Percentiles rank a stretch among this genome's conserved stretches.
These are phyloP conservation scores for Trichothecium sympodiale DNA, from an alignment of 2,329 filamentous ascomycete species.

Conservation along the genomic window DNA sequence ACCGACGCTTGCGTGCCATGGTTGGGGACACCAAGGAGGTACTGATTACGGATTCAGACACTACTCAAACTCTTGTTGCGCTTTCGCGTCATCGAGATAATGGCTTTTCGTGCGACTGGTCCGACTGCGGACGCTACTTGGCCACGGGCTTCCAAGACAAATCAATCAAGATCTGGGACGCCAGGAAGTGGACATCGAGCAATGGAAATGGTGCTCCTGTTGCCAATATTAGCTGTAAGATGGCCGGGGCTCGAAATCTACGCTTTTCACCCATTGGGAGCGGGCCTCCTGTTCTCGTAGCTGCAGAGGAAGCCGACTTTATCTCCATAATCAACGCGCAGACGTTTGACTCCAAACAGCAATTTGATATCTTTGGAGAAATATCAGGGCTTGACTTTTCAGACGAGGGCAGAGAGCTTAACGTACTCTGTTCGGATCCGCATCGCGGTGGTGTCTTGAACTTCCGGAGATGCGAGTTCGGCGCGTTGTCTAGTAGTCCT, in stretches of 20 bases:
- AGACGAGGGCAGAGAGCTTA: constrained; percentile 56
- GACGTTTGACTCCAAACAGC: constrained; percentile 54
- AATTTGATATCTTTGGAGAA: constrained; percentile 64
- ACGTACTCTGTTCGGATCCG: constrained; percentile 55
- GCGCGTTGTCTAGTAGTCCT: constrained; percentile 4
- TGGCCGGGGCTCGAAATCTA: constrained; percentile 58
- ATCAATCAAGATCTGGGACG: constrained; percentile 65
- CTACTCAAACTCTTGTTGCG: constrained; percentile 43
- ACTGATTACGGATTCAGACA: constrained; percentile 59
- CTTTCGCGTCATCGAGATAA: constrained; percentile 58
- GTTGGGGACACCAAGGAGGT: constrained; percentile 60
- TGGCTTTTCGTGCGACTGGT: constrained; percentile 72
- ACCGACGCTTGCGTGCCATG: constrained; percentile 58
- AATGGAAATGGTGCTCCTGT: constrained; percentile 36
- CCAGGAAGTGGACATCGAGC: constrained; percentile 52
- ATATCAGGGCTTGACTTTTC: constrained; percentile 58
- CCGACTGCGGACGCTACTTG: constrained; percentile 63
- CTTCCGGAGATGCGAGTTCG: constrained; percentile 35
- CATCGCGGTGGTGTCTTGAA: constrained; percentile 57
- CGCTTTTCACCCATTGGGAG: constrained; percentile 63
- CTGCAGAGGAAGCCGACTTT: constrained; percentile 66
- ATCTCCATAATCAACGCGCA: constrained; percentile 60
- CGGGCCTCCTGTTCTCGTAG: constrained; percentile 55
- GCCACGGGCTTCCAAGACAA: constrained; percentile 71
- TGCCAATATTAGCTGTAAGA: constrained; percentile 47